Evolutionary conservation across 1,139 yeast species (phyloP).

Genomic region (Suhomyces maxii): DNA sequence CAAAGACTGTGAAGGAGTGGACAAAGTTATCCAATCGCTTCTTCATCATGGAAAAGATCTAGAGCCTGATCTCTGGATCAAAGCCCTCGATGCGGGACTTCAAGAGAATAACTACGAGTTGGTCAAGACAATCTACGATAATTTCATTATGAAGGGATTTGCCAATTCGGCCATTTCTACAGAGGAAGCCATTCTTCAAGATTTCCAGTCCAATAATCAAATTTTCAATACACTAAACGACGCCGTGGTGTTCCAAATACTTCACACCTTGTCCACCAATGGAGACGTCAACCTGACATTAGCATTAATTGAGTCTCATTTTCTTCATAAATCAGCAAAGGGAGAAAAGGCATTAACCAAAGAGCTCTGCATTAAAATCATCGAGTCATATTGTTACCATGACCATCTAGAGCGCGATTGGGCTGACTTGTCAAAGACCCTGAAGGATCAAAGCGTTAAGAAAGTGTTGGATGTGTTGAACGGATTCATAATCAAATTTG

Average conservation of each 20-base stretch:
- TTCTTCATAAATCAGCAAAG: constrained; percentile 29
- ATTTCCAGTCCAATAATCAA: constrained; percentile 6
- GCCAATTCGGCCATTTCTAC: constrained; percentile 21
- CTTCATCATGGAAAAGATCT: constrained; percentile 2
- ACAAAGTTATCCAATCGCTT: not conserved
- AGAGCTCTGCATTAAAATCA: constrained; percentile 34
- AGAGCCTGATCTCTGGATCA: constrained; percentile 21
- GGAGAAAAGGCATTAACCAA: constrained; percentile 38
- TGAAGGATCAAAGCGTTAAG: constrained; percentile 27
- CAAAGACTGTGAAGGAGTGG: constrained; percentile 23
- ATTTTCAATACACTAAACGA: constrained; percentile 12
- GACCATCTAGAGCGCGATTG: constrained; percentile 11
- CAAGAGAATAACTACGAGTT: constrained; percentile 25
- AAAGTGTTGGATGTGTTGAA: constrained; percentile 36
- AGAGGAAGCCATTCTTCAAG: constrained; percentile 25
- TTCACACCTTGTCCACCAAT: constrained; percentile 33
- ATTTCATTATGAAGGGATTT: constrained; percentile 32
- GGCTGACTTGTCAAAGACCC: constrained; percentile 10
- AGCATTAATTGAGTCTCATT: constrained; percentile 39
- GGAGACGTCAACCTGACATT: constrained; percentile 43
- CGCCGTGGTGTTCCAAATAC: constrained; percentile 20
- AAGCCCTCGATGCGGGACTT: constrained; percentile 26
- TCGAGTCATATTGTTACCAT: constrained; percentile 40
- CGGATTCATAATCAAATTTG: constrained; percentile 22
- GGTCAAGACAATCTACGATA: constrained; percentile 30